Conservation (phyloP, 2,329 filamentous ascomycete species). For the Alternaria gaisen region DNA sequence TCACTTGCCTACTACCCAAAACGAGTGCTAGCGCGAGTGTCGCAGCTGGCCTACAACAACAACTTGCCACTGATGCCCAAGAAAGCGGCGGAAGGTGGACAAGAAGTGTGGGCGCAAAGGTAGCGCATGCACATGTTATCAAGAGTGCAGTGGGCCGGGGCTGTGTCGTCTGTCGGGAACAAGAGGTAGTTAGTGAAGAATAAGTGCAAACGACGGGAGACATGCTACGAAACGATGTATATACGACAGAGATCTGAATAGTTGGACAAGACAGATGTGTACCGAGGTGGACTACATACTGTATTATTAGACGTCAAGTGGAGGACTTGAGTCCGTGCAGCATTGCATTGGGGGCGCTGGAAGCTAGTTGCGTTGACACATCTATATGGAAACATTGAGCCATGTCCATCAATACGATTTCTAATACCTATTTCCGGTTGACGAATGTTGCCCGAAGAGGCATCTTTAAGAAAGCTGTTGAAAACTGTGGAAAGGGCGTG, state of each 20-base stretch:
- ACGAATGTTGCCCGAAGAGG: not conserved
- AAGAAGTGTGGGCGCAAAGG: constrained; percentile 71
- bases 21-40: constrained; percentile 53
- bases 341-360: not conserved
- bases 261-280: not conserved
- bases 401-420: not conserved
- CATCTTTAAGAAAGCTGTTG: not conserved
- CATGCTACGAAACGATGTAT: constrained; percentile 1
- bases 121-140: constrained; percentile 76
- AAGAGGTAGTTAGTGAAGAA: constrained; percentile 35
- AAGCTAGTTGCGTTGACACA: not conserved
- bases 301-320: not conserved
- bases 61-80: constrained; percentile 51
- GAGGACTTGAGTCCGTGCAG: not conserved
- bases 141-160: constrained; percentile 73
- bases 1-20: constrained; percentile 70
- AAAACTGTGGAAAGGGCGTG: not conserved
- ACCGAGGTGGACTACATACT: not conserved
- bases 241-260: not conserved
- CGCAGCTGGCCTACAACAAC: constrained; percentile 56
- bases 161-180: constrained; percentile 48
- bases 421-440: not conserved
- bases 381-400: not conserved
- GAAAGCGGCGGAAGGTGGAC: constrained; percentile 58
- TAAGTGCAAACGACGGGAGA: not conserved